These are phyloP conservation scores for Pyrenochaeta sp. DNA, from an alignment of 2,329 filamentous ascomycete species.

Conservation along the genomic window DNA sequence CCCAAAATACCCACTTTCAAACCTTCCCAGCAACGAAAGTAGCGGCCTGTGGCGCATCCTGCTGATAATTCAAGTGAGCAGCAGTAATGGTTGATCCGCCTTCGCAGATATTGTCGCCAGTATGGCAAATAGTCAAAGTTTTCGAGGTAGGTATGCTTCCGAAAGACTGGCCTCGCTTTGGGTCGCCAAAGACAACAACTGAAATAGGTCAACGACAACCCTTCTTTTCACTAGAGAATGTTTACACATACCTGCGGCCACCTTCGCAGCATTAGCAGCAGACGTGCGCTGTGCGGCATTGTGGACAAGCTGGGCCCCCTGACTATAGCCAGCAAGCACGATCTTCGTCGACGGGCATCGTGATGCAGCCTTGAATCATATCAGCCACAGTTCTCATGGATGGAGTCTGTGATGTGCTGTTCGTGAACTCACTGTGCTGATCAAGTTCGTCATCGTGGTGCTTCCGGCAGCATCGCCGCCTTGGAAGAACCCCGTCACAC, in stretches of 20 bases:
- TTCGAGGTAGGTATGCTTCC: constrained; percentile 30
- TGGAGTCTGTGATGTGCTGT: too few relatives aligned
- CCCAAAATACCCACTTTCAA: too few relatives aligned
- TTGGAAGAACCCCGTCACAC: constrained; percentile 50
- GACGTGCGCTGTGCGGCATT: constrained; percentile 45
- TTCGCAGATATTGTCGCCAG: constrained; percentile 38
- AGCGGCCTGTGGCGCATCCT: constrained; percentile 17
- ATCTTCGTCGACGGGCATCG: constrained; percentile 31
- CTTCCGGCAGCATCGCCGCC: constrained; percentile 55
- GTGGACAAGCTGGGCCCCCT: constrained; percentile 52
- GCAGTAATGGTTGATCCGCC: constrained; percentile 14
- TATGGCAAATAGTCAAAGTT: constrained; percentile 38
- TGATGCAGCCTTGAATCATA: constrained; percentile 11
- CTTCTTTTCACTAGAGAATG: neutral
- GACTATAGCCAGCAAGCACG: constrained; percentile 32
- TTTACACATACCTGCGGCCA: constrained; percentile 20
- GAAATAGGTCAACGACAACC: neutral
- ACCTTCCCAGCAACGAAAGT: constrained; percentile 15
- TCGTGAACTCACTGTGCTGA: constrained; percentile 40
- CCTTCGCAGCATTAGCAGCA: constrained; percentile 17
- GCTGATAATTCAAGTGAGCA: constrained; percentile 22
- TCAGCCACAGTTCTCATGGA: neutral
- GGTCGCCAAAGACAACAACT: constrained; percentile 46
- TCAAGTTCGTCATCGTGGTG: constrained; percentile 50
- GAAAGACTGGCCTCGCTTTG: constrained; percentile 36